Evolutionary conservation across 2,329 filamentous ascomycete genomes (phyloP).

Genomic region (Sclerotinia glacialis): DNA sequence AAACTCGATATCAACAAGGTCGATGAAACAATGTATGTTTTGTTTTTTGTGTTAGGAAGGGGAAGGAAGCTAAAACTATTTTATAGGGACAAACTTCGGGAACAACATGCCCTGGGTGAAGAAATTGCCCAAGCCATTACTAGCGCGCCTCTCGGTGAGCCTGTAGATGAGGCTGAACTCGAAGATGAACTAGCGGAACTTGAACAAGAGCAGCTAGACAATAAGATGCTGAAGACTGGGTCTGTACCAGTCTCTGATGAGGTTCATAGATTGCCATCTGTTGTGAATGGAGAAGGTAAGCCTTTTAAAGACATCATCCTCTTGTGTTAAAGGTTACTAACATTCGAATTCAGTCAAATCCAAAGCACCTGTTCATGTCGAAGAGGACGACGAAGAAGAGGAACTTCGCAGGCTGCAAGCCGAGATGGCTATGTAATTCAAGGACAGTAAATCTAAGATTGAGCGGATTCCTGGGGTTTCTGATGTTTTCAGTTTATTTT

Average conservation of each 20-base stretch:
- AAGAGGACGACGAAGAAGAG: slow-evolving; percentile 94
- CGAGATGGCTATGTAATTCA: slow-evolving; percentile 86
- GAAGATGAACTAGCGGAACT: slow-evolving; percentile 80
- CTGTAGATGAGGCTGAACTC: slow-evolving; percentile 80
- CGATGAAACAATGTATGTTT: slow-evolving; percentile 83
- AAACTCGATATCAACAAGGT: slow-evolving; percentile 92
- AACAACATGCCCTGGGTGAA: slow-evolving; percentile 89
- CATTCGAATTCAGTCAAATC: slow-evolving; percentile 46
- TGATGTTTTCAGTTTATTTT: slow-evolving; percentile 28
- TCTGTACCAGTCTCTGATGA: slow-evolving; percentile 77
- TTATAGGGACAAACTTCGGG: slow-evolving; percentile 78
- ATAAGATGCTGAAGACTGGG: slow-evolving; percentile 89
- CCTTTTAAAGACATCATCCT: slow-evolving; percentile 31
- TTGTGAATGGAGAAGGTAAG: slow-evolving; percentile 73
- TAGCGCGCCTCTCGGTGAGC: slow-evolving; percentile 62
- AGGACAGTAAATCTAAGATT: slow-evolving; percentile 22
- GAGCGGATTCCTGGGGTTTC: slow-evolving; percentile 26
- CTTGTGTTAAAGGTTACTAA: slow-evolving; percentile 24
- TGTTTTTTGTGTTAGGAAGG: not conserved
- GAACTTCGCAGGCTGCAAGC: slow-evolving; percentile 90
- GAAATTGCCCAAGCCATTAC: slow-evolving; percentile 89
- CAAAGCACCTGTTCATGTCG: slow-evolving; percentile 49
- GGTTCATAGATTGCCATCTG: slow-evolving; percentile 72
- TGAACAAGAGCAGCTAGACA: slow-evolving; percentile 89
- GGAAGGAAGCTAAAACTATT: slow-evolving; percentile 37